A percentile compares a stretch with the other conserved stretches of the same genome.
Evolutionary conservation across 371 early-diverging fungal species (phyloP).

Genomic region (Mortierella sp.): DNA sequence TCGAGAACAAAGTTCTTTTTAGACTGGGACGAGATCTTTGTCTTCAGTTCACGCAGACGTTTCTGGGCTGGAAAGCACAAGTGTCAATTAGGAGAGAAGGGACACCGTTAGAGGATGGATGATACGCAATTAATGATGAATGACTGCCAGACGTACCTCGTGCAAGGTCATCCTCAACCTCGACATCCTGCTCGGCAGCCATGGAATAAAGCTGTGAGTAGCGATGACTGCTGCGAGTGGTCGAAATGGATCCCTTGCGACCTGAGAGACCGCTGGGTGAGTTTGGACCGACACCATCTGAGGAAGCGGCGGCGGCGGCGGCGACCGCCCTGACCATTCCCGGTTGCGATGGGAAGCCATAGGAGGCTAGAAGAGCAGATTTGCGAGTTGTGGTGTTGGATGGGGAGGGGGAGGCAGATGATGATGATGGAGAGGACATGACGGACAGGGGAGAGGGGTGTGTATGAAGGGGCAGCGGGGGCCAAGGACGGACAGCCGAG

Average conservation of each 20-base stretch:
- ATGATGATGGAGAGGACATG: constrained; percentile 30
- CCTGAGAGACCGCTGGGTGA: constrained; percentile 34
- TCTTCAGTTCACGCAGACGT: constrained; percentile 86
- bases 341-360: constrained; percentile 53
- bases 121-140: no score
- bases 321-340: constrained; percentile 52
- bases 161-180: constrained; percentile 94
- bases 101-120: neutral
- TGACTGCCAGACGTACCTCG: constrained; percentile 69
- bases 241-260: constrained; percentile 52
- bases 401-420: constrained; percentile 28
- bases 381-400: constrained; percentile 45
- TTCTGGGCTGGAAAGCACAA: constrained; percentile 75
- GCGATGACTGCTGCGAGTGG: constrained; percentile 60
- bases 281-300: constrained; percentile 15
- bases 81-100: neutral
- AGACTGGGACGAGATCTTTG: constrained; percentile 90
- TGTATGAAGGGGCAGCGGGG: neutral
- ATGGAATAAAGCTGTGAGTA: constrained; percentile 94
- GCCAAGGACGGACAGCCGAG: constrained; percentile 2
- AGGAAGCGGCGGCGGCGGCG: constrained; percentile 47
- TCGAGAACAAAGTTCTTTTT: constrained; percentile 96
- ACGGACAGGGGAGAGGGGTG: neutral
- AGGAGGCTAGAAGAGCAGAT: constrained; percentile 49
- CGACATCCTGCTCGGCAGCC: constrained; percentile 93